phyloP scores from a whole-genome alignment of 2,329 filamentous ascomycete genomes.

The Ascochyta lentis region DNA sequence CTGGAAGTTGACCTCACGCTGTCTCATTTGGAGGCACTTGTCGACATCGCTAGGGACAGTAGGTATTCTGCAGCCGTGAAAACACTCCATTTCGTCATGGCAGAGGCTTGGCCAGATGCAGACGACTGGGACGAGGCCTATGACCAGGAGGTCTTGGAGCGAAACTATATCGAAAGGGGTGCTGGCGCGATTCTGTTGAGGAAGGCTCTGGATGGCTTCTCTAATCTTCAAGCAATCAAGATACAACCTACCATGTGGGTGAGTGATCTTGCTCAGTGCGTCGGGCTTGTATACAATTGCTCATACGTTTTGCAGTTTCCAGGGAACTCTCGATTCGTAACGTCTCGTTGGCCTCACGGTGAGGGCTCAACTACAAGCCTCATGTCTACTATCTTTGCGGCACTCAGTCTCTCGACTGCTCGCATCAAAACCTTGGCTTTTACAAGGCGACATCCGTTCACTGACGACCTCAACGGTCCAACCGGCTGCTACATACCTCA shows the following conservation, averaged over 20 bases:
- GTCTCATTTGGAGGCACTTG: neutral
- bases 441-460: no score
- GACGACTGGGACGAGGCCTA: neutral
- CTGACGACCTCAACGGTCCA: neutral
- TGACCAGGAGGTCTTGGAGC: neutral
- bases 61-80: neutral
- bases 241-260: neutral
- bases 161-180: neutral
- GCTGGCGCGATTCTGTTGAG: neutral
- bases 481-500: neutral
- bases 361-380: neutral
- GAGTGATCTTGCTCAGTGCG: neutral
- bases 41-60: neutral
- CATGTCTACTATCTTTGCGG: neutral
- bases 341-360: neutral
- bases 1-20: neutral
- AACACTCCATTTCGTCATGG: neutral
- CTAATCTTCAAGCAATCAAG: neutral
- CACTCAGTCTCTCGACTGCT: neutral
- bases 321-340: neutral
- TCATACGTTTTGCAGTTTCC: neutral
- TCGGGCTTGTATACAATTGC: neutral
- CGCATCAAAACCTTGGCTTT: no score
- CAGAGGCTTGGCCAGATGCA: neutral
- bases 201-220: neutral